phyloP scores from a whole-genome alignment of 441 rosid species.

The Gossypium gossypioides region DNA sequence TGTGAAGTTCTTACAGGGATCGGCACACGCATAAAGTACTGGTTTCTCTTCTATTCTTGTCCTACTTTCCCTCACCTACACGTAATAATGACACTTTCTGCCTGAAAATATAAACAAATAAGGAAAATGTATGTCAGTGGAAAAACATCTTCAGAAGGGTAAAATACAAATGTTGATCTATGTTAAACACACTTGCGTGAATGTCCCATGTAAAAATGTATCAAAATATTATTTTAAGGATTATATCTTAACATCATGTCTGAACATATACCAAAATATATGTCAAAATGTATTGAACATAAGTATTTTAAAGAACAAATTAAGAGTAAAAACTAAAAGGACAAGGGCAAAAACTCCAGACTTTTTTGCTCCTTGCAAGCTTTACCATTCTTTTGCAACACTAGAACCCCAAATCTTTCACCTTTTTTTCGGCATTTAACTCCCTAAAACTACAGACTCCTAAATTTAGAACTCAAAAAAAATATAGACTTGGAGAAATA shows the following conservation, averaged over 20 bases:
- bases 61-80: slow-evolving; percentile 17
- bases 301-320: background rate
- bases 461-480: background rate
- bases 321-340: slow-evolving; percentile 14
- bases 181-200: background rate
- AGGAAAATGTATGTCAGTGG: slow-evolving; percentile 38
- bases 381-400: slow-evolving; percentile 31
- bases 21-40: slow-evolving; percentile 25
- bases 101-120: slow-evolving; percentile 16
- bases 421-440: slow-evolving; percentile 28
- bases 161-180: slow-evolving; percentile 14
- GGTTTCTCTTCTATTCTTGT: slow-evolving; percentile 21
- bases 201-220: background rate
- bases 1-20: slow-evolving; percentile 27
- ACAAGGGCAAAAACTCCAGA: slow-evolving; percentile 17
- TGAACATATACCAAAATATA: background rate
- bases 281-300: background rate
- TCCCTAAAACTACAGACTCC: slow-evolving; percentile 3
- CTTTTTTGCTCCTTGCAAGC: slow-evolving; percentile 28
- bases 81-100: slow-evolving; percentile 15
- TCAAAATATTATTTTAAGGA: background rate
- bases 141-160: slow-evolving; percentile 8
- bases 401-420: slow-evolving; percentile 9
- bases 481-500: background rate
- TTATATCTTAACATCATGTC: background rate